Conservation (phyloP, 1,284 basidiomycete species). For the Irpex lacteus region DNA sequence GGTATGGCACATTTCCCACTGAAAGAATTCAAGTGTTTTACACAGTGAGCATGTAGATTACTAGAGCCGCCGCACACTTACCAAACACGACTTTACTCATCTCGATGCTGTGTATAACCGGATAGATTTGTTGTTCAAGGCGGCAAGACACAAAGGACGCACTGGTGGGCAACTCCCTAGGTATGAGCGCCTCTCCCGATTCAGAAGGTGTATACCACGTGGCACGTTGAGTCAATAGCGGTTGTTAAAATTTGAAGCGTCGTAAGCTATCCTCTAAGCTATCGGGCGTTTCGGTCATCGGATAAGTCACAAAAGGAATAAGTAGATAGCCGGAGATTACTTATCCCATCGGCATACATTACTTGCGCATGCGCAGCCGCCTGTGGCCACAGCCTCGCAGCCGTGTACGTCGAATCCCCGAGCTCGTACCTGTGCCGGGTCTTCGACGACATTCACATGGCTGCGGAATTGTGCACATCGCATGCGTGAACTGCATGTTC, state of each 20-base stretch:
- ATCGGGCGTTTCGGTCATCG: not conserved
- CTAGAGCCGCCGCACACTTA: slow-evolving; percentile 20
- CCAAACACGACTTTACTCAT: slow-evolving; percentile 56
- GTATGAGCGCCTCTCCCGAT: too few relatives aligned
- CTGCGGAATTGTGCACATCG: not conserved
- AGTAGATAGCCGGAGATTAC: not conserved
- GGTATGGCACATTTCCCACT: slow-evolving; percentile 88
- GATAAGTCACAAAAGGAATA: not conserved
- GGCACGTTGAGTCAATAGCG: not conserved
- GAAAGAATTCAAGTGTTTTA: too few relatives aligned
- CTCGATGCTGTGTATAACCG: not conserved
- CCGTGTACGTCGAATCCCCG: not conserved
- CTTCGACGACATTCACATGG: not conserved
- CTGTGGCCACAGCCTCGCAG: not conserved
- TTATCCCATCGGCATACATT: not conserved
- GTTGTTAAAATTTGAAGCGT: not conserved
- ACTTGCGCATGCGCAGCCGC: not conserved
- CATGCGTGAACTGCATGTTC: not conserved
- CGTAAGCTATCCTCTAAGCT: not conserved
- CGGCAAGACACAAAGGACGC: not conserved
- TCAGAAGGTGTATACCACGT: too few relatives aligned
- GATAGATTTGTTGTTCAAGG: not conserved
- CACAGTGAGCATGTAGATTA: too few relatives aligned
- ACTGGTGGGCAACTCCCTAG: too few relatives aligned
- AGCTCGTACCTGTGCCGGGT: not conserved